A percentile compares a stretch with the other conserved stretches of the same genome.
Conservation (phyloP, 73 alveolate species). For the Paramecium pentaurelia region DNA sequence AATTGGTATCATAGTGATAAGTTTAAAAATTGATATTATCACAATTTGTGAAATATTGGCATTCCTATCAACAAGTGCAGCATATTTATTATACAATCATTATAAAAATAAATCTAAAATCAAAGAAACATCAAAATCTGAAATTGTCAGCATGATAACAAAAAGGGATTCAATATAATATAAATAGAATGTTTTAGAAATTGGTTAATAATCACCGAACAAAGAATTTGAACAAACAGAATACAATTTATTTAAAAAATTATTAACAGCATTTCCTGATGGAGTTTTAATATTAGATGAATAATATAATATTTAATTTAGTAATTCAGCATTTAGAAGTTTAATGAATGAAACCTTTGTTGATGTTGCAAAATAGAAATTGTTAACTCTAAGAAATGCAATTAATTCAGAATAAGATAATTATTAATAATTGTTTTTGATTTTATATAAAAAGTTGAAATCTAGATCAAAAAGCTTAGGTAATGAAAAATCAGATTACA, state of each 20-base stretch:
- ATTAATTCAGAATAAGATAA: background rate
- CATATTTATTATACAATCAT: background rate
- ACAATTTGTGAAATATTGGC: background rate
- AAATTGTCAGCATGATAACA: background rate
- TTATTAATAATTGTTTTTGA: background rate
- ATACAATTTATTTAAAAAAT: background rate
- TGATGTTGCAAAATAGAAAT: background rate
- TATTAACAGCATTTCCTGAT: constrained; percentile 31
- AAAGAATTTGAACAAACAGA: constrained; percentile 3
- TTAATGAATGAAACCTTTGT: background rate
- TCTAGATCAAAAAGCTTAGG: background rate
- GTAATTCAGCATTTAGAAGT: background rate
- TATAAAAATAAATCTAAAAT: background rate
- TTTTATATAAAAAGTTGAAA: background rate
- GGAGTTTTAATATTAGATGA: constrained; percentile 23
- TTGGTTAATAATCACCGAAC: background rate
- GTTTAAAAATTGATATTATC: background rate
- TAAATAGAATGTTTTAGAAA: background rate
- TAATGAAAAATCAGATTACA: background rate
- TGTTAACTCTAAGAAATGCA: constrained; percentile 2
- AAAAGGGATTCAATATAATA: background rate
- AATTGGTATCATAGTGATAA: background rate
- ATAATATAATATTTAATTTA: background rate
- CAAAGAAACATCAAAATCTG: background rate
- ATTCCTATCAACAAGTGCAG: background rate